A percentile compares a stretch with the other conserved stretches of the same genome.
Evolutionary conservation across 139 green algal species (phyloP).

Genomic region (Closterium sp.): DNA sequence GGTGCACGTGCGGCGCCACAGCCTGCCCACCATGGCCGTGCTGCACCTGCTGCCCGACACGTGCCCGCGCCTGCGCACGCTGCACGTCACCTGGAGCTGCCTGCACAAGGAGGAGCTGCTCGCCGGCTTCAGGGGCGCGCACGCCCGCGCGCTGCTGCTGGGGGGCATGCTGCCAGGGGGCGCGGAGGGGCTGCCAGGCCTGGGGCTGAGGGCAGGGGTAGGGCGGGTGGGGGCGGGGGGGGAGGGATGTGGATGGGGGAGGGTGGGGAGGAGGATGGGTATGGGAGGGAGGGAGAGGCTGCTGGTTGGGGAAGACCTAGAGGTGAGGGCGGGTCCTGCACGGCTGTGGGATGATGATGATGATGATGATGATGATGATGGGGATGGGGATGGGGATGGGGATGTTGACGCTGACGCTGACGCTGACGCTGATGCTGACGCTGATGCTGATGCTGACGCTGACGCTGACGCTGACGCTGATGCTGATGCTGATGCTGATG

Average conservation of each 20-base stretch:
- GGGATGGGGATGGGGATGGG: neutral
- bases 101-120: neutral
- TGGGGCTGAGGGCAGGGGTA: neutral
- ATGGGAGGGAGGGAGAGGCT: neutral
- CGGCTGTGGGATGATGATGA: neutral
- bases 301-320: neutral
- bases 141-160: neutral
- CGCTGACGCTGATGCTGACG: neutral
- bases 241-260: neutral
- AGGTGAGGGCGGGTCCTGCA: neutral
- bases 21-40: neutral
- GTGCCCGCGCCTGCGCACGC: neutral
- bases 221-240: too few species aligned
- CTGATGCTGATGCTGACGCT: too few species aligned
- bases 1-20: neutral
- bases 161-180: neutral
- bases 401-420: neutral
- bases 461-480: too few species aligned
- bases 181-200: neutral
- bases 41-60: neutral
- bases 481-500: neutral
- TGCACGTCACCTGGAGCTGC: neutral
- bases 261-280: neutral
- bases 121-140: neutral
- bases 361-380: neutral